phyloP scores from a whole-genome alignment of 768 basidiomycete genomes.

The Tremella yokohamensis region DNA sequence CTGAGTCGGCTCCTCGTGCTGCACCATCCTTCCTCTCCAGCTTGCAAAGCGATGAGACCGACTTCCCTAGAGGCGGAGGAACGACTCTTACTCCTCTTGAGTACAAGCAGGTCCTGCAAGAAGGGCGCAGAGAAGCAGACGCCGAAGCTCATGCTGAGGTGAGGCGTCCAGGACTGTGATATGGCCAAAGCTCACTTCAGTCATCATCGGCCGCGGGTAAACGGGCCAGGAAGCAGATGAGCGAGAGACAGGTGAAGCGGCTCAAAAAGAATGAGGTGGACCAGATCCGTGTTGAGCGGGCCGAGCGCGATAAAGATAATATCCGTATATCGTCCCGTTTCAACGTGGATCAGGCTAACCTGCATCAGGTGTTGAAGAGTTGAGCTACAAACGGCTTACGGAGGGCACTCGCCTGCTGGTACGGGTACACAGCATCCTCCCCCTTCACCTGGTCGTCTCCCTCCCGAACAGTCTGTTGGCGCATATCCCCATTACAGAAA shows the following conservation, averaged over 20 bases:
- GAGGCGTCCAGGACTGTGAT: conserved; percentile 15
- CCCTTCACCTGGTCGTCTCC: conserved; percentile 84
- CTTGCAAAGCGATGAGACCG: conserved; percentile 62
- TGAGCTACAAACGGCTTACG: conserved; percentile 58
- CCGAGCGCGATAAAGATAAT: not conserved
- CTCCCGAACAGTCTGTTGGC: conserved; percentile 92
- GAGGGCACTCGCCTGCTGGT: conserved; percentile 82
- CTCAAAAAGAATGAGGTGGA: conserved; percentile 53
- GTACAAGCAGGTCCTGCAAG: conserved; percentile 76
- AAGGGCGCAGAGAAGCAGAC: conserved; percentile 79
- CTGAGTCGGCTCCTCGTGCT: conserved; percentile 26
- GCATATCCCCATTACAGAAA: conserved; percentile 89
- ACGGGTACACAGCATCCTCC: conserved; percentile 80
- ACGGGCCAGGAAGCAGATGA: conserved; percentile 53
- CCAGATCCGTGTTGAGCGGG: conserved; percentile 58
- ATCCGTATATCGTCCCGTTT: not conserved
- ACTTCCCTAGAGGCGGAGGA: conserved; percentile 95
- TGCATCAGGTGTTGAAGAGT: conserved; percentile 10
- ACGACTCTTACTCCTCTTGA: conserved; percentile 82
- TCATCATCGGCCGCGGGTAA: conserved; percentile 19
- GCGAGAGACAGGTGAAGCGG: conserved; percentile 48
- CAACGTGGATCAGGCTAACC: not conserved
- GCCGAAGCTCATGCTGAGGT: conserved; percentile 59
- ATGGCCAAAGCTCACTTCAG: not conserved
- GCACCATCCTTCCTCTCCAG: conserved; percentile 46